Evolutionary conservation across 1,284 basidiomycete genomes (phyloP), one percentile per base, ranked within the genome.

Genomic region (Moesziomyces sp.): DNA sequence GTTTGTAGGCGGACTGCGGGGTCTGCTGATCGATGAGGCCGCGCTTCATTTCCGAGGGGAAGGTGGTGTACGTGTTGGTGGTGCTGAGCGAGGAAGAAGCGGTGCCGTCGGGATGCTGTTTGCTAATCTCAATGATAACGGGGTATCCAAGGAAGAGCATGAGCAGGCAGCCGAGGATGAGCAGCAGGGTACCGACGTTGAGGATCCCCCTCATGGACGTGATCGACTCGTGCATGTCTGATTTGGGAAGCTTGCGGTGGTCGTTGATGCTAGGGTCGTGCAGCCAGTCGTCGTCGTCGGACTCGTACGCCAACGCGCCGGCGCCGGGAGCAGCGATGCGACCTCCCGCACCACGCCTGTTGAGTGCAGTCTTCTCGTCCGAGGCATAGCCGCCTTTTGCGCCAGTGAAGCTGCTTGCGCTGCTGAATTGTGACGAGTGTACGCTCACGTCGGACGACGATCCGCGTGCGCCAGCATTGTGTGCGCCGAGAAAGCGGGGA

Each of bases 131-230:
- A 23, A 73, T 56, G 35, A 79, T 46, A 44, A 83, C 67, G 5
- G 81, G 81, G 47, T 83, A 83, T 10, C 81, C 81, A 1, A 77
- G 72, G 43, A 83, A 83, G 30, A 83, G 65, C 73, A 77, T 78
- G n/a, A 83, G 47, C 11, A 82, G 48, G 35, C 55, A 74, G 1
- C 48, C n/a, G 3, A 60, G 53, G 18, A 83, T 56, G n/a, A 80
- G 19, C 14, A 73, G 42, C 18, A 81, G 51, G 0, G 77, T 77
- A 5, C 67, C 62, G n/a, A 80, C 47, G 52, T 83, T 82, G 30
- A 79, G 52, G 1, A 77, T 24, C 1, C 79, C 81, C 5, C 77
- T 60, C 43, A 54, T 18, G 16, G 58, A 58, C 21, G 54, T 46
- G 18, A 40, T n/a, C 4, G 51, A 40, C 44, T 50, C 35, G 10